Evolutionary conservation across 495 filamentous ascomycete genomes (phyloP).

Genomic region (Aspergillus heteromorphus): DNA sequence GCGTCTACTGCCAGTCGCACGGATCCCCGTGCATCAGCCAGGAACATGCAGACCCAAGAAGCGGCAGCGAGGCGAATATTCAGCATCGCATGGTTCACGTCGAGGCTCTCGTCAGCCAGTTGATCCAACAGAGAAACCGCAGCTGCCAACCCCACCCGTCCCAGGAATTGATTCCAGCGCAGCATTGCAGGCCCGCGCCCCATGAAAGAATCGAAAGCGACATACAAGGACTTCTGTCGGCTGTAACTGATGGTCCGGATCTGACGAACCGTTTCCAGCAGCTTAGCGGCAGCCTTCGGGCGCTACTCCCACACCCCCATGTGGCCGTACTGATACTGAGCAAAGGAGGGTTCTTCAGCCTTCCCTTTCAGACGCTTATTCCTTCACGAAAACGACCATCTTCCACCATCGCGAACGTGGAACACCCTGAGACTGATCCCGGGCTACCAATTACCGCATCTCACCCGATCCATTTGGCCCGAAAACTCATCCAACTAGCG

Average conservation of each 20-base stretch:
- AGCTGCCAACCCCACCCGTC: background rate
- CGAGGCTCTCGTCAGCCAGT: slow-evolving; percentile 16
- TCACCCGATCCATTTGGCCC: slow-evolving; percentile 42
- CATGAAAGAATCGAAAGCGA: too few relatives aligned
- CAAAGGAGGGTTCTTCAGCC: background rate
- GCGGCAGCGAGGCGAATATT: slow-evolving; percentile 1
- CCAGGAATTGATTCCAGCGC: background rate
- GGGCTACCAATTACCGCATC: slow-evolving; percentile 22
- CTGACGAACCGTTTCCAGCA: background rate
- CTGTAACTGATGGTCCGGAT: too few relatives aligned
- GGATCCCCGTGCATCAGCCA: slow-evolving; percentile 18
- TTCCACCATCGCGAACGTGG: too few relatives aligned
- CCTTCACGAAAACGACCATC: too few relatives aligned
- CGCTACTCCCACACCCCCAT: background rate
- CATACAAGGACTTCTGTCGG: too few relatives aligned
- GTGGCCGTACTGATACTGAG: background rate
- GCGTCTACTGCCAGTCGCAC: background rate
- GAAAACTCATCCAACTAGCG: slow-evolving; percentile 40
- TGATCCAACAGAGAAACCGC: slow-evolving; percentile 13
- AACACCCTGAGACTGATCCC: too few relatives aligned
- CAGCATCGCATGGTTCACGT: slow-evolving; percentile 16
- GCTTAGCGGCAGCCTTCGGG: background rate
- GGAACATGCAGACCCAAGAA: slow-evolving; percentile 4
- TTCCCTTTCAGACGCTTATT: background rate
- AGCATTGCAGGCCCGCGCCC: too few relatives aligned